These are phyloP conservation scores for Gautieria morchelliformis DNA, from an alignment of 768 basidiomycete species.

Conservation along the genomic window DNA sequence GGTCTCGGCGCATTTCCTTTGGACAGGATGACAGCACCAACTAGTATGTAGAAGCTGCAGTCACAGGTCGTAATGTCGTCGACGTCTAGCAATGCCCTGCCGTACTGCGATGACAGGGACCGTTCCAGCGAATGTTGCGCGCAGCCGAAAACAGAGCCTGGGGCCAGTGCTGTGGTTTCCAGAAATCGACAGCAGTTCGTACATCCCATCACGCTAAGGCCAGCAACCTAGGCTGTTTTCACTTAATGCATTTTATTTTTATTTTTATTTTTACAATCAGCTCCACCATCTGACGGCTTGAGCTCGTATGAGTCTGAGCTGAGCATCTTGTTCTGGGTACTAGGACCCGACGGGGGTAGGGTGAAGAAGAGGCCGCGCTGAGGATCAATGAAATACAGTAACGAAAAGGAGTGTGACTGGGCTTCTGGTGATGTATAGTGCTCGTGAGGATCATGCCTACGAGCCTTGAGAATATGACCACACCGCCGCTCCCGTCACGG, in stretches of 20 bases:
- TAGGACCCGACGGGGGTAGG: slow-evolving; percentile 41
- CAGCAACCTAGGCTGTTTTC: slow-evolving; percentile 53
- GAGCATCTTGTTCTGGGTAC: slow-evolving; percentile 74
- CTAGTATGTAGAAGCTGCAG: no score
- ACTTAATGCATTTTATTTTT: no score
- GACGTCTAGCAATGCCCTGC: no score
- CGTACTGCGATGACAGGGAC: no score
- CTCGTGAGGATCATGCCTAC: slow-evolving; percentile 72
- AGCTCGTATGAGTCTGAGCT: slow-evolving; percentile 81
- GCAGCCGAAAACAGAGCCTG: no score
- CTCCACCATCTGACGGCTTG: slow-evolving; percentile 74
- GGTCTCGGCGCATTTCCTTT: no score
- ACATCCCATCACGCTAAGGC: slow-evolving; percentile 91
- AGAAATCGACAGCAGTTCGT: slow-evolving; percentile 69
- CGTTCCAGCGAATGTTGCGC: no score
- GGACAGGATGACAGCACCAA: no score
- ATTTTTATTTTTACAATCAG: no score
- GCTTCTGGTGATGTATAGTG: slow-evolving; percentile 18
- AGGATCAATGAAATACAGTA: background rate
- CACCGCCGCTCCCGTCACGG: slow-evolving; percentile 85
- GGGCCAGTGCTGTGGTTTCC: no score
- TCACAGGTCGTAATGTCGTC: no score
- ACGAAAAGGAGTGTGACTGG: background rate
- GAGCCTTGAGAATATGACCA: slow-evolving; percentile 93
- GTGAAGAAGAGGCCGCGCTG: slow-evolving; percentile 12